Evolutionary conservation across 495 filamentous ascomycete genomes (phyloP).

Genomic region (Penicillium canescens): DNA sequence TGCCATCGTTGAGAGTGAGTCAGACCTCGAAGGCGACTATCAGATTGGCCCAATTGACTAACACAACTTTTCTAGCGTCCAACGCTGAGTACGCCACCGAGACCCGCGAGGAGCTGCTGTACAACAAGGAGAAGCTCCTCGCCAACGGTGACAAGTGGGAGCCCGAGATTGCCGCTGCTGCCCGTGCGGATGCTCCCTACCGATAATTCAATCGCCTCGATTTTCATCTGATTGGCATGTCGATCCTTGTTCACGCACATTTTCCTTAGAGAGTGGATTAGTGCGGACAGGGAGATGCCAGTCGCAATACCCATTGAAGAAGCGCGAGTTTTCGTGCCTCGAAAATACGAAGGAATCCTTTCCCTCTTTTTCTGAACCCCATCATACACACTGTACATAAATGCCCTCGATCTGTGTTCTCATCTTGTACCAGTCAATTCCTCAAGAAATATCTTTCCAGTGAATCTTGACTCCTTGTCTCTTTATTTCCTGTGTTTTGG

Average conservation of each 20-base stretch:
- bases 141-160: conserved; percentile 97
- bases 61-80: conserved; percentile 52
- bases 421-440: conserved; percentile 39
- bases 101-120: conserved; percentile 93
- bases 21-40: background rate
- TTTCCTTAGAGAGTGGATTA: conserved; percentile 1
- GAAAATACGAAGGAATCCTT: conserved; percentile 24
- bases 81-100: conserved; percentile 98
- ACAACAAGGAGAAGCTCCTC: conserved; percentile 97
- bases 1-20: conserved; percentile 87
- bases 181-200: conserved; percentile 86
- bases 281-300: conserved; percentile 10
- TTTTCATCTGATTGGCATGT: background rate
- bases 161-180: conserved; percentile 88
- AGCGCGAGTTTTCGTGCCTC: conserved; percentile 15
- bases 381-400: conserved; percentile 41
- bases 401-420: conserved; percentile 27
- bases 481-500: conserved; percentile 27
- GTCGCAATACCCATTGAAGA: conserved; percentile 10
- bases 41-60: conserved; percentile 11
- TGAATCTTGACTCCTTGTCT: conserved; percentile 18
- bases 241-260: background rate
- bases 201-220: conserved; percentile 52
- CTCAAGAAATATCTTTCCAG: conserved; percentile 16
- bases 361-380: conserved; percentile 15